These are phyloP conservation scores for Scytalidium lignicola DNA, from an alignment of 2,329 filamentous ascomycete genomes.

Conservation along the genomic window DNA sequence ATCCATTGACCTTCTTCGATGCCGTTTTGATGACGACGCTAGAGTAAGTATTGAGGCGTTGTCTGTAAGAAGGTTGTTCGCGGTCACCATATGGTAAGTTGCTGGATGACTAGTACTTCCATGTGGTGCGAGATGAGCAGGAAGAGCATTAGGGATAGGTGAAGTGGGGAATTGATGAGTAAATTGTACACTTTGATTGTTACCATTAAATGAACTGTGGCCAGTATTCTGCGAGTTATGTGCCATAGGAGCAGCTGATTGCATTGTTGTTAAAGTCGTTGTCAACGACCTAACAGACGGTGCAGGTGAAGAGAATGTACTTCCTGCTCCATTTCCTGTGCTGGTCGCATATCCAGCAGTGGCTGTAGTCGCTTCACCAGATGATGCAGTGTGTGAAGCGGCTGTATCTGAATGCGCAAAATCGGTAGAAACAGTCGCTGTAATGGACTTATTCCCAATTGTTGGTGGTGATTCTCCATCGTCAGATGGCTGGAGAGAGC, in stretches of 20 bases:
- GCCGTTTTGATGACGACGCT: constrained; percentile 74
- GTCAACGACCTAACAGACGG: constrained; percentile 76
- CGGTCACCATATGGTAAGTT: constrained; percentile 73
- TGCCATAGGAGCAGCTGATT: constrained; percentile 59
- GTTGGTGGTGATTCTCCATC: constrained; percentile 55
- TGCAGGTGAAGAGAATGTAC: constrained; percentile 77
- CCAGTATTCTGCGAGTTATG: constrained; percentile 36
- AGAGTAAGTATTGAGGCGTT: constrained; percentile 83
- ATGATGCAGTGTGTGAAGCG: constrained; percentile 65
- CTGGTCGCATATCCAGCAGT: constrained; percentile 62
- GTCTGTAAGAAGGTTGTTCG: constrained; percentile 76
- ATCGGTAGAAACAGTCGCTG: constrained; percentile 71
- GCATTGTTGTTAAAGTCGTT: constrained; percentile 80
- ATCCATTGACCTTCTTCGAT: constrained; percentile 73
- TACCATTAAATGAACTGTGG: constrained; percentile 29
- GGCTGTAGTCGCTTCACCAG: constrained; percentile 66
- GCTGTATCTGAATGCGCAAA: constrained; percentile 69
- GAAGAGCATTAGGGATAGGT: constrained; percentile 67
- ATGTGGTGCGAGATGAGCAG: constrained; percentile 58
- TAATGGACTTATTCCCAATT: constrained; percentile 56
- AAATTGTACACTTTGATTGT: constrained; percentile 47
- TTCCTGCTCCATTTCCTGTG: constrained; percentile 64
- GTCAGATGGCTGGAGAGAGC: constrained; percentile 55
- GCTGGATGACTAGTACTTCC: constrained; percentile 49
- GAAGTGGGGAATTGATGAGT: constrained; percentile 59